These are phyloP conservation scores for Cyanophora paradoxa DNA, from an alignment of 78 protist species.

Conservation along the genomic window DNA sequence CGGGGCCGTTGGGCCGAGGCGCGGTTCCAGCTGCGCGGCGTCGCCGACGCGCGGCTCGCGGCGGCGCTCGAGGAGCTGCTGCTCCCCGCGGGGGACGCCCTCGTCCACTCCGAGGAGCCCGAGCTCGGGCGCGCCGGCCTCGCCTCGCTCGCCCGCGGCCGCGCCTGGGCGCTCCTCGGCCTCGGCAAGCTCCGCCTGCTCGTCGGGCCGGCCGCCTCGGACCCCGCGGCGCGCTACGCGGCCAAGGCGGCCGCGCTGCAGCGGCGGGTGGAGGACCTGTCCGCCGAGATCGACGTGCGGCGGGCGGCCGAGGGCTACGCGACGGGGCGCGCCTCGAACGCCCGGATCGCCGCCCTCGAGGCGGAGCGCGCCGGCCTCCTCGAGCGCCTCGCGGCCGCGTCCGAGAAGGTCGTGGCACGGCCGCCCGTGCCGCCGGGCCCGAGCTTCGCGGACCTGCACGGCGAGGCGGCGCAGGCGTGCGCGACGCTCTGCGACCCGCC, in stretches of 20 bases:
- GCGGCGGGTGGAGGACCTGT: neutral
- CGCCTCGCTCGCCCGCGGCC: neutral
- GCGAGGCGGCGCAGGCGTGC: neutral
- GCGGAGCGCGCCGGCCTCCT: too few relatives aligned
- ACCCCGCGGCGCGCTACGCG: conserved; percentile 10
- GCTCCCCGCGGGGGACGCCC: neutral
- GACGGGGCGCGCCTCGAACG: neutral
- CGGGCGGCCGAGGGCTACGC: neutral
- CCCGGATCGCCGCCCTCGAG: neutral
- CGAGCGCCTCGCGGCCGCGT: neutral
- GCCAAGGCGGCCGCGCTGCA: neutral
- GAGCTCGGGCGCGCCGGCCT: neutral
- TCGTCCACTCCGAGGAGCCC: neutral
- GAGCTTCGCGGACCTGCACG: neutral
- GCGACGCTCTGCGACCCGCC: neutral
- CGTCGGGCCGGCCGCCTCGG: neutral
- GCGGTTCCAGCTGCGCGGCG: neutral
- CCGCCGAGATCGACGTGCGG: neutral
- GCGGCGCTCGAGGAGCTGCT: neutral
- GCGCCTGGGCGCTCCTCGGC: conserved; percentile 9
- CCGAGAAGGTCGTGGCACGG: neutral
- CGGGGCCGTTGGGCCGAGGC: neutral
- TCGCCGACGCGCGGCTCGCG: neutral
- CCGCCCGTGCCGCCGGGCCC: neutral
- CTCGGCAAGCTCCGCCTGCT: neutral